These are phyloP conservation scores for Leccinum olivaceopallidum DNA, from an alignment of 768 basidiomycete species.

Conservation along the genomic window DNA sequence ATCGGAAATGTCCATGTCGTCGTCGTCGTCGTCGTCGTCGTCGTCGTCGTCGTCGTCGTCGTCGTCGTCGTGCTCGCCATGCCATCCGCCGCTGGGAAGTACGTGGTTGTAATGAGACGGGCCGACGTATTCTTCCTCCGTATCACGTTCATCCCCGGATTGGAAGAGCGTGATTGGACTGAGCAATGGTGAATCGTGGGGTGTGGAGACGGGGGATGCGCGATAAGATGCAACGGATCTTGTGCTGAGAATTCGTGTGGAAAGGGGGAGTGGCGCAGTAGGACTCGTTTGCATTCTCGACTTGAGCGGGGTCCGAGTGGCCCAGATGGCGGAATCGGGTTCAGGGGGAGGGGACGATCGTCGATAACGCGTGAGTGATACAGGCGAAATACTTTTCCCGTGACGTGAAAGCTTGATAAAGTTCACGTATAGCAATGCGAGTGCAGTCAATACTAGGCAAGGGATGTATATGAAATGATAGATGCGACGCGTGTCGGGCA, in stretches of 20 bases:
- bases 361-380: constrained; percentile 34
- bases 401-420: constrained; percentile 24
- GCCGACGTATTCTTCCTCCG: constrained; percentile 43
- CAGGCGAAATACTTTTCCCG: constrained; percentile 27
- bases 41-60: constrained; percentile 1
- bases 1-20: not conserved
- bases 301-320: constrained; percentile 45
- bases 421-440: constrained; percentile 48
- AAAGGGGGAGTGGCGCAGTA: constrained; percentile 36
- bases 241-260: constrained; percentile 42
- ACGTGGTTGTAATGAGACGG: constrained; percentile 48
- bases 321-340: constrained; percentile 40
- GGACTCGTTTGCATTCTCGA: constrained; percentile 41
- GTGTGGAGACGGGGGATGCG: constrained; percentile 38
- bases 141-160: constrained; percentile 47
- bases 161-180: constrained; percentile 37
- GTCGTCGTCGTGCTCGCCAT: constrained; percentile 20
- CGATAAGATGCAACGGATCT: constrained; percentile 39
- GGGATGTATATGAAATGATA: constrained; percentile 68
- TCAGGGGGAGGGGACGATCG: constrained; percentile 25
- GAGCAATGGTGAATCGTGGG: constrained; percentile 40
- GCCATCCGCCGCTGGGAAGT: constrained; percentile 35
- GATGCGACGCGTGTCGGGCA: constrained; percentile 71
- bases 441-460: constrained; percentile 52
- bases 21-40: constrained; percentile 6